Base-by-base conservation (phyloP, 345 rosid genomes). In the Physaria fendleri region DNA sequence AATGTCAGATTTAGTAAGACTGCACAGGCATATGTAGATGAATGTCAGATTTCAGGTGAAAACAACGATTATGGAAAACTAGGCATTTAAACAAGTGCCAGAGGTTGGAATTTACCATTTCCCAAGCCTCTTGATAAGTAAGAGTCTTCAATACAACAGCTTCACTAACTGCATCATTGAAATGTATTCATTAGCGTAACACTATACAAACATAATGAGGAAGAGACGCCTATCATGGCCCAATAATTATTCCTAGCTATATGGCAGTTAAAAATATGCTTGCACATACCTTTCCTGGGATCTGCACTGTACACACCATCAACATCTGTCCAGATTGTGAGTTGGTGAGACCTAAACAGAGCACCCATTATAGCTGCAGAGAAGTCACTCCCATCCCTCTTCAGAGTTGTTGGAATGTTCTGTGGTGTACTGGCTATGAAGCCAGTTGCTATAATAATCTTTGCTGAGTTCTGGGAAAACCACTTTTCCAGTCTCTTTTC, bases 41-140 rank as follows among this genome's bases (percentile, higher is more conserved):
- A 10, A 21, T 9, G 0, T 22, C 40, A n/a, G n/a, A n/a, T n/a
- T n/a, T n/a, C n/a, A 49, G 17, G 73, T 50, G 71, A 56, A 71
- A 5, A 54, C 54, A 20, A 39, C 15, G 27, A 20, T 29, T 38
- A 17, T 47, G 30, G 56, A 27, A 25, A 51, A 21, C 39, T n/a
- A 49, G 55, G 58, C 23, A 52, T 63, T 56, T 44, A 61, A 49
- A 61, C 60, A 49, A 60, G 46, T 2, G 22, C 11, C 43, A 46
- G 16, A 43, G 32, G 41, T 52, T 34, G 42, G 51, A 38, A 69
- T 22, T 77, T 77, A 93, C 97, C 99, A 93, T 89, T 85, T 89
- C 99, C 99, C 95, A 92, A 22, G 98, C 98, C 71, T 92, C 98
- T 78, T 93, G 99, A 71, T 93, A 93, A 54, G 97, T 86, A 55